Conservation (phyloP, 129 eudicot genomes). For the Centaurea solstitialis region DNA sequence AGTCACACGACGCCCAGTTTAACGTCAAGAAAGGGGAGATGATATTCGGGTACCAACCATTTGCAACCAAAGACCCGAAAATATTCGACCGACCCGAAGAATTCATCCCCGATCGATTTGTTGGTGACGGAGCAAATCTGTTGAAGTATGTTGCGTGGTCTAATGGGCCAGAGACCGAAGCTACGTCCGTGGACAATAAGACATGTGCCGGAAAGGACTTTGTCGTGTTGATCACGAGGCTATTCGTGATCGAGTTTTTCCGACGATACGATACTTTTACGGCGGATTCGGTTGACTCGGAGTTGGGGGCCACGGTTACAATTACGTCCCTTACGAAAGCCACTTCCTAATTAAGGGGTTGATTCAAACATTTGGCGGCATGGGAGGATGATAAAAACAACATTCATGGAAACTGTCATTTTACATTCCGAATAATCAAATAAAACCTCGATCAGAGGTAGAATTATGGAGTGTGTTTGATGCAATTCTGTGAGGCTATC, state of each 20-base stretch:
- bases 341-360: too few relatives aligned
- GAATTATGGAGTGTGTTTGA: not conserved
- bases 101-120: conserved; percentile 59
- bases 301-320: conserved; percentile 50
- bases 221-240: conserved; percentile 51
- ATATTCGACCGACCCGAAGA: conserved; percentile 57
- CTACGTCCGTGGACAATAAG: conserved; percentile 43
- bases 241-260: conserved; percentile 55
- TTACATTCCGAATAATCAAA: too few relatives aligned
- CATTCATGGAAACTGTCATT: too few relatives aligned
- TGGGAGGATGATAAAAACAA: too few relatives aligned
- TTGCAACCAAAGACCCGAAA: conserved; percentile 58
- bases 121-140: conserved; percentile 52
- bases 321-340: conserved; percentile 42
- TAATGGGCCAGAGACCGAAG: conserved; percentile 58
- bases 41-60: conserved; percentile 63
- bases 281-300: conserved; percentile 44
- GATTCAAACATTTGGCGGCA: too few relatives aligned
- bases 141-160: conserved; percentile 63
- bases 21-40: conserved; percentile 57
- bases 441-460: not conserved
- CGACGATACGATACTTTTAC: conserved; percentile 62
- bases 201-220: conserved; percentile 72
- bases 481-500: not conserved
- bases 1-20: conserved; percentile 63